Base-by-base conservation (phyloP, 2,329 filamentous ascomycete genomes). In the Beauveria sp. region DNA sequence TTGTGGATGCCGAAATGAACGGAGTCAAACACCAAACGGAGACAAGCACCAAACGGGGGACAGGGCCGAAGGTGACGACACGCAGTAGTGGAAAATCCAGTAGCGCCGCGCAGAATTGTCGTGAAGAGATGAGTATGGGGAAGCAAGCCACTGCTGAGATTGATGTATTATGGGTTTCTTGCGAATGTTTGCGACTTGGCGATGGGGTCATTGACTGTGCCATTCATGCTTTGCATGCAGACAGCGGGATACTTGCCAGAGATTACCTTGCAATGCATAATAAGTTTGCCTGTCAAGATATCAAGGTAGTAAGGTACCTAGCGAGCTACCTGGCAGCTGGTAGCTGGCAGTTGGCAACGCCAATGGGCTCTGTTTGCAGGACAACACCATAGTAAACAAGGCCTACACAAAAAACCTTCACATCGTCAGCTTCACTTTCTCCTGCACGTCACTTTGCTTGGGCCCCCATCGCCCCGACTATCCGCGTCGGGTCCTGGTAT, bases 351-450 rank as follows among this genome's bases (percentile, higher is more conserved):
- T 14, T 16, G 34, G 34, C 34, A 37, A 37, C 34, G 5, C 14
- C 8, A 20, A 50, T 28, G 18, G n/a, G 28, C 18, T 50, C 41
- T 24, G 40, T 44, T 57, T 57, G 55, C 55, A 47, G 7, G 24
- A 30, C 55, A 48, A 57, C 44, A 57, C 55, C 55, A 48, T 20
- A 16, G 55, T 16, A 37, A 48, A 26, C 44, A 26, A 30, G 20
- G 30, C 28, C 20, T 57, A 14, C 28, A 26, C 44, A 57, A 47
- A 26, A 9, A 20, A 1, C 2, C 1, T 16, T 37, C n/a, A 7
- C 55, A 48, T 57, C 54, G 3, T 34, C 44, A 48, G 44, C 55
- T 57, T 57, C 55, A 57, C 44, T 47, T 48, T 28, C 20, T 40
- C 8, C 55, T 40, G 18, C 44, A 9, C 20, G 20, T 30, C n/a